Evolutionary conservation across 495 filamentous ascomycete genomes (phyloP).

Genomic region (Neurospora sp.): DNA sequence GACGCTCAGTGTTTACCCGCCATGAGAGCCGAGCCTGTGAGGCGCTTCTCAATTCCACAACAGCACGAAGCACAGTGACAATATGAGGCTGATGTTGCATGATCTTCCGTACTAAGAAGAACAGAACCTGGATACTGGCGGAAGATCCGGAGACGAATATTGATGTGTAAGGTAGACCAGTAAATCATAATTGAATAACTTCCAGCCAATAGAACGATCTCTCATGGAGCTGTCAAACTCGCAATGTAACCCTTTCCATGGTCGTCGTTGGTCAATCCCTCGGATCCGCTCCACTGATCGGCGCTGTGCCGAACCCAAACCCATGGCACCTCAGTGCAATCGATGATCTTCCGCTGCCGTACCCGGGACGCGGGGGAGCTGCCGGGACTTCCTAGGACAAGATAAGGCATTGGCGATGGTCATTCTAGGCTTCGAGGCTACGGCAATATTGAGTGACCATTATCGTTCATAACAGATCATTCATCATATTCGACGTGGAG

Average conservation of each 20-base stretch:
- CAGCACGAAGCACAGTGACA: neutral
- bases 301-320: neutral
- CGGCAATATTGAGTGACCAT: neutral
- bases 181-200: neutral
- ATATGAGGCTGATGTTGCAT: neutral
- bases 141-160: too few relatives aligned
- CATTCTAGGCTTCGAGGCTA: neutral
- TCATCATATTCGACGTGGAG: neutral
- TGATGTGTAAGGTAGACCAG: neutral
- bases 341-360: neutral
- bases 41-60: neutral
- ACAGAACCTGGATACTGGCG: neutral
- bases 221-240: neutral
- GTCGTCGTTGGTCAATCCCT: neutral
- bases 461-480: neutral
- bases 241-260: neutral
- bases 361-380: neutral
- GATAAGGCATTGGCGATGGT: neutral
- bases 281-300: neutral
- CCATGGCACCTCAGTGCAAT: neutral
- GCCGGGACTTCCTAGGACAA: neutral
- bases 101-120: neutral
- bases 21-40: neutral
- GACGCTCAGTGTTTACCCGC: neutral
- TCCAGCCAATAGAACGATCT: neutral